phyloP scores from a whole-genome alignment of 441 rosid genomes.

The Eutrema salsugineum region DNA sequence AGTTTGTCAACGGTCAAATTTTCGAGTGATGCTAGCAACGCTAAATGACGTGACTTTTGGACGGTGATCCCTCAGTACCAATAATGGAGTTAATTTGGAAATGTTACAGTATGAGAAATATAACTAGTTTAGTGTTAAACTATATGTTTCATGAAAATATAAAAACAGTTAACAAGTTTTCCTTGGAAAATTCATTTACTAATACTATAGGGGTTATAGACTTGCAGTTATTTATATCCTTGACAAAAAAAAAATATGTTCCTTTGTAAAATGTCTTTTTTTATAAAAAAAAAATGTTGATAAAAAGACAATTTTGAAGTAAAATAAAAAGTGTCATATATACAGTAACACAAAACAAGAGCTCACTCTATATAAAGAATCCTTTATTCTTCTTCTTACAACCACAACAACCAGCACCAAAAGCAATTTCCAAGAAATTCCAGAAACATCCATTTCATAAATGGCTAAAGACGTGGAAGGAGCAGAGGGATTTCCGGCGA shows the following conservation, averaged over 20 bases:
- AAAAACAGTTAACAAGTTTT: not conserved
- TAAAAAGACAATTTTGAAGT: not conserved
- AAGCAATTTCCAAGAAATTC: not conserved
- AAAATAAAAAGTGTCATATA: not conserved
- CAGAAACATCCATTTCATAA: not conserved
- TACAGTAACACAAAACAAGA: not conserved
- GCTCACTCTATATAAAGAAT: slow-evolving; percentile 22
- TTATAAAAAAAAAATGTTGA: too few relatives aligned
- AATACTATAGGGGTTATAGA: too few relatives aligned
- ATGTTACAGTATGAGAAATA: not conserved
- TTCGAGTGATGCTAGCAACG: not conserved
- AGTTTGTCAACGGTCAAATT: slow-evolving; percentile 14
- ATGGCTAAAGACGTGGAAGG: slow-evolving; percentile 40
- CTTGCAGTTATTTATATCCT: too few relatives aligned
- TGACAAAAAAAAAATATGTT: too few relatives aligned
- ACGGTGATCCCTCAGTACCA: not conserved
- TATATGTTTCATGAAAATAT: not conserved
- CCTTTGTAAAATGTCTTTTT: too few relatives aligned
- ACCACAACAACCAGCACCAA: not conserved
- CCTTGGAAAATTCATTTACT: not conserved
- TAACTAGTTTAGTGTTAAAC: not conserved
- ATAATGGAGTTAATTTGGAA: not conserved
- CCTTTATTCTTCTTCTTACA: not conserved
- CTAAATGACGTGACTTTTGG: not conserved
- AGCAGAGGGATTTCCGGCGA: slow-evolving; percentile 23